These are phyloP conservation scores for Otatea glauca DNA, from an alignment of 176 grass and related monocot species.

Conservation along the genomic window DNA sequence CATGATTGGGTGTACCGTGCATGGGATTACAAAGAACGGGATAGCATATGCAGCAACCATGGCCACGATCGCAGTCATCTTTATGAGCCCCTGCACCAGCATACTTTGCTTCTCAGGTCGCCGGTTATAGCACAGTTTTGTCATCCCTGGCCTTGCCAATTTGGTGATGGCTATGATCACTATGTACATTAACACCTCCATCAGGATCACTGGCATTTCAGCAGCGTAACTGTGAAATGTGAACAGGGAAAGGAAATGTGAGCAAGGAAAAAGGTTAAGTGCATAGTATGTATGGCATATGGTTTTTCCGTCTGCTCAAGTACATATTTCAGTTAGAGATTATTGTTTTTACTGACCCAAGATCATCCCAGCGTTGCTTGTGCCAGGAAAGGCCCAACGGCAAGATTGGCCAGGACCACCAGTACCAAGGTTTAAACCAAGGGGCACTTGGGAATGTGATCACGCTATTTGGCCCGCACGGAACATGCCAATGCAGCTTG, in stretches of 20 bases:
- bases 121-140: constrained; percentile 76
- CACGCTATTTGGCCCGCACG: constrained; percentile 94
- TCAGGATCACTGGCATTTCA: constrained; percentile 74
- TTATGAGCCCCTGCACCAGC: constrained; percentile 72
- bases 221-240: constrained; percentile 70
- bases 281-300: neutral
- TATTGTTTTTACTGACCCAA: constrained; percentile 71
- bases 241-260: constrained; percentile 23
- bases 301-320: neutral
- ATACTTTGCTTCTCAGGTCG: constrained; percentile 68
- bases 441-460: constrained; percentile 97
- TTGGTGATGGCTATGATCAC: constrained; percentile 64
- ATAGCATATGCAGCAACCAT: constrained; percentile 66
- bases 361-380: constrained; percentile 77
- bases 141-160: constrained; percentile 68
- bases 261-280: constrained; percentile 34
- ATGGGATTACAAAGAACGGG: constrained; percentile 86
- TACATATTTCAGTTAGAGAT: neutral
- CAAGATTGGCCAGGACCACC: constrained; percentile 99
- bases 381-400: constrained; percentile 96
- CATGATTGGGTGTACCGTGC: constrained; percentile 84
- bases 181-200: constrained; percentile 72
- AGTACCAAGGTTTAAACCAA: constrained; percentile 99
- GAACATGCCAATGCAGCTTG: constrained; percentile 87
- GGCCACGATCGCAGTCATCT: constrained; percentile 56